These are phyloP conservation scores for Ilyonectria mors-panacis DNA, from an alignment of 2,329 filamentous ascomycete genomes.

Conservation along the genomic window DNA sequence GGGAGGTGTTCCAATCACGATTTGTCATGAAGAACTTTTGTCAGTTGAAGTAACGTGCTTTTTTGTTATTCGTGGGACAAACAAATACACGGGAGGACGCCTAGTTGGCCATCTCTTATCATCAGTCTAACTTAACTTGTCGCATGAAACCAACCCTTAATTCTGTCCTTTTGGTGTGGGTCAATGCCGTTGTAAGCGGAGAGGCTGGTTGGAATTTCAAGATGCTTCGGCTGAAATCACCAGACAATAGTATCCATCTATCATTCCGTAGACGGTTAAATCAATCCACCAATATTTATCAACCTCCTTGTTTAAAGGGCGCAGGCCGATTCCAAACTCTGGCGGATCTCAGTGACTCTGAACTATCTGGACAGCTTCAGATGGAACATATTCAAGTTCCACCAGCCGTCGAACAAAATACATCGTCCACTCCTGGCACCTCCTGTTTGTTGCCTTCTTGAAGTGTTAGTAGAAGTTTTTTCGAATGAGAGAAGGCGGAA, in stretches of 20 bases:
- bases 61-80: background rate
- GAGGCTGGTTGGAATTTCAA: background rate
- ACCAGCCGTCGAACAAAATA: background rate
- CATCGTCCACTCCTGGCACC: slow-evolving; percentile 15
- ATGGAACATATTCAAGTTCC: background rate
- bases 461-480: background rate
- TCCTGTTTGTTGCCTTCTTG: slow-evolving; percentile 2
- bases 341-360: slow-evolving; percentile 4
- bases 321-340: background rate
- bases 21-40: background rate
- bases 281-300: background rate
- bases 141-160: background rate
- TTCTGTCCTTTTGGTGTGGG: background rate
- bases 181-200: background rate
- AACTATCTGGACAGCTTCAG: background rate
- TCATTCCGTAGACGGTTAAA: background rate
- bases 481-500: too few species aligned
- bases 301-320: background rate
- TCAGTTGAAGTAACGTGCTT: background rate
- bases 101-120: background rate
- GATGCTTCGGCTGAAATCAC: background rate
- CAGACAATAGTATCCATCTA: background rate
- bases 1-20: background rate
- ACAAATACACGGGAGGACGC: background rate
- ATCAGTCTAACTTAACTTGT: background rate